Percentiles rank a stretch among this genome's conserved stretches.
Evolutionary conservation across 345 rosid genomes (phyloP).

Genomic region (Dipteronia dyeriana): DNA sequence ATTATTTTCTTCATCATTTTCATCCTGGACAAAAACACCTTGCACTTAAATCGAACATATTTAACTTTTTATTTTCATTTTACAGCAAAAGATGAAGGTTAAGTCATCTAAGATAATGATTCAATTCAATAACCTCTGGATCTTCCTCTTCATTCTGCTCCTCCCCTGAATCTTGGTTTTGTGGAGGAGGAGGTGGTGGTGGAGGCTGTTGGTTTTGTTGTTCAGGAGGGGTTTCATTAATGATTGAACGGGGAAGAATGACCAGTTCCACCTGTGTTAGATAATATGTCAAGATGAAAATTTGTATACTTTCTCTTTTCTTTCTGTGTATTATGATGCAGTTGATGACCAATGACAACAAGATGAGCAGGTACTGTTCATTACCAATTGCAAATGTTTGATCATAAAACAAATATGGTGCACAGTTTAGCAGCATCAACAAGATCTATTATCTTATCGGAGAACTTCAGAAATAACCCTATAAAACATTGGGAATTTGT

Average conservation of each 20-base stretch:
- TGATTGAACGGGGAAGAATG: conserved; percentile 89
- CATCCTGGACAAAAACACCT: conserved; percentile 54
- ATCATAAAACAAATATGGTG: background rate
- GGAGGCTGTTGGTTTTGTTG: conserved; percentile 92
- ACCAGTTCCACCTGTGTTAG: conserved; percentile 85
- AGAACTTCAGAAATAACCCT: no score
- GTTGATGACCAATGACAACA: background rate
- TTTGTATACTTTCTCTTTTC: background rate
- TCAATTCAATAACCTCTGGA: conserved; percentile 51
- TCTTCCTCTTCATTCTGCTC: conserved; percentile 91
- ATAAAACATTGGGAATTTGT: no score
- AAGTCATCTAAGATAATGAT: background rate
- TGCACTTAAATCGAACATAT: conserved; percentile 20
- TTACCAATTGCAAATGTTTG: background rate
- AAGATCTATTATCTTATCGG: background rate
- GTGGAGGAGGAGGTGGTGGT: conserved; percentile 98
- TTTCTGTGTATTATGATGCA: background rate
- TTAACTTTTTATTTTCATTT: background rate
- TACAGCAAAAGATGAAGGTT: background rate
- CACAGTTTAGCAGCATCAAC: background rate
- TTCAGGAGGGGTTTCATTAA: conserved; percentile 80
- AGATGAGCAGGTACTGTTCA: background rate
- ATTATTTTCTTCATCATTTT: conserved; percentile 72
- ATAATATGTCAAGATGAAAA: conserved; percentile 23
- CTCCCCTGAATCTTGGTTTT: conserved; percentile 72